Evolutionary conservation across 2,329 filamentous ascomycete genomes (phyloP).

Genomic region (Sphaceloma murrayae): DNA sequence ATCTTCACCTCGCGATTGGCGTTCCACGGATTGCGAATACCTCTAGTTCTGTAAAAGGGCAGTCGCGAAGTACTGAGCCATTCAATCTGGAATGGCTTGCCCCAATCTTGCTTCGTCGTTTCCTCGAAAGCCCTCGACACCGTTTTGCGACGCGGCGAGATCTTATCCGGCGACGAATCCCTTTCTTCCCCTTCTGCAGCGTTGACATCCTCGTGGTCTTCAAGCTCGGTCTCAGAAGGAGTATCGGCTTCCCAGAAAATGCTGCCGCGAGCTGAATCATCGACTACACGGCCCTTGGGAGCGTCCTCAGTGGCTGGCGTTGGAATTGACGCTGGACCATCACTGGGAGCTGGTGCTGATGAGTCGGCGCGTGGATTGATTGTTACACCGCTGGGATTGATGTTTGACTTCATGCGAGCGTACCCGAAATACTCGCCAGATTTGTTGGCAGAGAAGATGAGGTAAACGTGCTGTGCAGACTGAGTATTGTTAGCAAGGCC

Average conservation of each 20-base stretch:
- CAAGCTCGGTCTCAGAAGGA: constrained; percentile 42
- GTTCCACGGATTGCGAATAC: constrained; percentile 88
- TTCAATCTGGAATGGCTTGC: constrained; percentile 82
- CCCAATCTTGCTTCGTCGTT: constrained; percentile 55
- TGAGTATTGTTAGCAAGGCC: constrained; percentile 30
- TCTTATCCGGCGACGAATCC: neutral
- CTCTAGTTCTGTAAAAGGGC: constrained; percentile 80
- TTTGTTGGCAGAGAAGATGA: constrained; percentile 94
- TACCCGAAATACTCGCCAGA: constrained; percentile 96
- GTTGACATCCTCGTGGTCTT: constrained; percentile 5
- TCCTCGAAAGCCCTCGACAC: no score
- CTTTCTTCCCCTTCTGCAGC: constrained; percentile 29
- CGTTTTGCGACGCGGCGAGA: constrained; percentile 4
- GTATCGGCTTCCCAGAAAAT: constrained; percentile 89
- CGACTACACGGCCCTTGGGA: constrained; percentile 77
- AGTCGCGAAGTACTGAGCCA: constrained; percentile 78
- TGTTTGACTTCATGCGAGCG: constrained; percentile 77
- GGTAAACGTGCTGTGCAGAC: constrained; percentile 73
- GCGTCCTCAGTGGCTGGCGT: constrained; percentile 69
- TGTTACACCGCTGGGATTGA: constrained; percentile 60
- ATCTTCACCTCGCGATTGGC: constrained; percentile 94
- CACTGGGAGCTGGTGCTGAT: constrained; percentile 43
- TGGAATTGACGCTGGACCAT: constrained; percentile 67
- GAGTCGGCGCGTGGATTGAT: constrained; percentile 36
- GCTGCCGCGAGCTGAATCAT: constrained; percentile 85